Evolutionary conservation across 768 basidiomycete species (phyloP), one percentile per base, ranked within the genome.

Genomic region (Pleurotus giganteus): DNA sequence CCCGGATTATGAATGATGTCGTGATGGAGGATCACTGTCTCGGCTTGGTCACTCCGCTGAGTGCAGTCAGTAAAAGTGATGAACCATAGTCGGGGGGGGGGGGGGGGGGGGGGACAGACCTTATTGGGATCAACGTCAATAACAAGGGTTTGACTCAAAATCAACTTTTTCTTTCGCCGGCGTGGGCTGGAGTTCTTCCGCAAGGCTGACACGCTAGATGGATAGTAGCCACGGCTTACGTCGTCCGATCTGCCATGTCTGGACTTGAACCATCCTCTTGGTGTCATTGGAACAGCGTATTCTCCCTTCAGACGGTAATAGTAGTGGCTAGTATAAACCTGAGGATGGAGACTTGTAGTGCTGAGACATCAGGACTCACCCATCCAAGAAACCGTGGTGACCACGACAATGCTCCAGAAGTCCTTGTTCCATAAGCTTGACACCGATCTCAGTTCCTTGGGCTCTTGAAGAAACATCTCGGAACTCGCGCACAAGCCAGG

Each of bases 1-100:
- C 78, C 82, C 0, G 93, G 90, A 64, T 98, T 98, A 68, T 98
- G 96, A 50, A 96, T 89, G 54, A 97, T 83, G 70, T 98, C 97
- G 68, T 95, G 86, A 66, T 98, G 95, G 23, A 98, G 76, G 27
- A 95, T 80, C 15, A 91, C 89, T 2, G 86, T 81, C 69, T 97
- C 94, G 0, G 93, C 90, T 62, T 92, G 88, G 67, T 91, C 88
- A 63, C 91, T 94, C 71, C 80, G 81, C 86, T 90, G 71, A 37
- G 23, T 26, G n/a, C n/a, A 17, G 41, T n/a, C 17, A 34, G 52
- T 28, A 26, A 15, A 29, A 23, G 44, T n/a, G 58, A 54, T 51
- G 19, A 32, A 37, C n/a, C 28, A n/a, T 28, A 41, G 29, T 41
- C 39, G 15, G 39, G 41, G n/a, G n/a, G n/a, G n/a, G n/a, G n/a